Evolutionary conservation across 352 stramenopile genomes (phyloP).

Genomic region (Stramenopiles sp.): DNA sequence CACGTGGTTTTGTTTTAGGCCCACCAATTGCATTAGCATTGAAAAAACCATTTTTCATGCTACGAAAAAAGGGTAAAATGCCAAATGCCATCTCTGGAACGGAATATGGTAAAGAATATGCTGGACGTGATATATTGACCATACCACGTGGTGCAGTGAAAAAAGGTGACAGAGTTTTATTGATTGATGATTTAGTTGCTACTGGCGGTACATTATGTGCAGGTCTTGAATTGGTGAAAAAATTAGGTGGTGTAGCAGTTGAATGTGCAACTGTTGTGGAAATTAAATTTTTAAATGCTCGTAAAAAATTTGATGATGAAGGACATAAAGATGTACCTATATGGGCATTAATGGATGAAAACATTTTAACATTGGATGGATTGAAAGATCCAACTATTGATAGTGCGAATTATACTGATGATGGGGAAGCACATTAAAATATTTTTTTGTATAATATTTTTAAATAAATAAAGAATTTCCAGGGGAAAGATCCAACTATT

Average conservation of each 20-base stretch:
- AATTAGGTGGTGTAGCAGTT: slow-evolving; percentile 45
- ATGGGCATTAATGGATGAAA: slow-evolving; percentile 38
- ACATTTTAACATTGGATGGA: slow-evolving; percentile 32
- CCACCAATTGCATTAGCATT: slow-evolving; percentile 78
- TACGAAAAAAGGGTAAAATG: slow-evolving; percentile 92
- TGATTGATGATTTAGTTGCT: slow-evolving; percentile 90
- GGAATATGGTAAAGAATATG: slow-evolving; percentile 79
- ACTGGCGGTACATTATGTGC: slow-evolving; percentile 78
- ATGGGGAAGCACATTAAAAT: slow-evolving; percentile 40
- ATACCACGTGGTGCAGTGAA: slow-evolving; percentile 52
- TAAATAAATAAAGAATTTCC: no score
- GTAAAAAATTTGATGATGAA: slow-evolving; percentile 26
- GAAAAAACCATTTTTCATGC: slow-evolving; percentile 93
- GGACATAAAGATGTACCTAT: slow-evolving; percentile 32
- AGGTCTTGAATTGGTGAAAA: slow-evolving; percentile 49
- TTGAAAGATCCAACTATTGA: slow-evolving; percentile 18
- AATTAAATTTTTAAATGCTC: slow-evolving; percentile 53
- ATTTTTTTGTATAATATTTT: no score
- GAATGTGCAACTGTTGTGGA: slow-evolving; percentile 86
- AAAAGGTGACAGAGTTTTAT: slow-evolving; percentile 60
- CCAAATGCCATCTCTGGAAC: slow-evolving; percentile 67
- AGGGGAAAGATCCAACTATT: slow-evolving; percentile 13
- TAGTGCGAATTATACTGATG: slow-evolving; percentile 35
- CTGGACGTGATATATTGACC: slow-evolving; percentile 51
- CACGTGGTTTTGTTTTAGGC: slow-evolving; percentile 85